Evolutionary conservation across 257 asterid genomes (phyloP).

Genomic region (Marsdenia floribunda): DNA sequence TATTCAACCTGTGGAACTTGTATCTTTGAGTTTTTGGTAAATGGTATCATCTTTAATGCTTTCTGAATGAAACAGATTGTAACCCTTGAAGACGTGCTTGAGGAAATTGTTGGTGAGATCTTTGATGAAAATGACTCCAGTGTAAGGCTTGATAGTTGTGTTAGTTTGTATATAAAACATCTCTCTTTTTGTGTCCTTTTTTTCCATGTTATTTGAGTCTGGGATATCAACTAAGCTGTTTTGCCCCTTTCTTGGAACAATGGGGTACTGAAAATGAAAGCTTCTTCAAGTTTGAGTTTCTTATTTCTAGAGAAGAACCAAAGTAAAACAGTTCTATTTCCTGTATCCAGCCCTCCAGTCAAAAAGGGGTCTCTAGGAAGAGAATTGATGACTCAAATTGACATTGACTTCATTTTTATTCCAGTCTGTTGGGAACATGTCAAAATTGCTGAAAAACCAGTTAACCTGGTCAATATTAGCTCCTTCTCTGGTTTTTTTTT

Average conservation of each 20-base stretch:
- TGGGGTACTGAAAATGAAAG: not conserved
- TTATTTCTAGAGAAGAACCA: not conserved
- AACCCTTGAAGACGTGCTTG: conserved; percentile 98
- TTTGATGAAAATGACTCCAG: conserved; percentile 97
- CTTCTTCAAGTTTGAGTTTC: not conserved
- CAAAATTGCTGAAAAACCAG: not conserved
- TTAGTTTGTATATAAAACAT: not conserved
- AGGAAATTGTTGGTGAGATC: conserved; percentile 98
- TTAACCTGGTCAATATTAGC: not conserved
- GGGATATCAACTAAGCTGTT: not conserved
- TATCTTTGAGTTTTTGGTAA: not conserved
- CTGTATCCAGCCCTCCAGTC: not conserved
- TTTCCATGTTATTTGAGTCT: not conserved
- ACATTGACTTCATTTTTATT: not conserved
- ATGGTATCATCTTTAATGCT: conserved; percentile 12
- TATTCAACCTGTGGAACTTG: conserved; percentile 10
- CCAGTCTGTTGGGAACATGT: not conserved
- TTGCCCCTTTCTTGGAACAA: not conserved
- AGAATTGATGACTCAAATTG: not conserved
- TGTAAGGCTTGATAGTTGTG: conserved; percentile 39
- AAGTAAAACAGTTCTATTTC: not conserved
- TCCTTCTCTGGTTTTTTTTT: not conserved
- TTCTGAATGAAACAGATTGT: conserved; percentile 58
- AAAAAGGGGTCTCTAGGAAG: not conserved
- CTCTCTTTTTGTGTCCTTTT: not conserved